These are phyloP conservation scores for Akanthomyces dipterigenus DNA, from an alignment of 2,329 filamentous ascomycete genomes.

Conservation along the genomic window DNA sequence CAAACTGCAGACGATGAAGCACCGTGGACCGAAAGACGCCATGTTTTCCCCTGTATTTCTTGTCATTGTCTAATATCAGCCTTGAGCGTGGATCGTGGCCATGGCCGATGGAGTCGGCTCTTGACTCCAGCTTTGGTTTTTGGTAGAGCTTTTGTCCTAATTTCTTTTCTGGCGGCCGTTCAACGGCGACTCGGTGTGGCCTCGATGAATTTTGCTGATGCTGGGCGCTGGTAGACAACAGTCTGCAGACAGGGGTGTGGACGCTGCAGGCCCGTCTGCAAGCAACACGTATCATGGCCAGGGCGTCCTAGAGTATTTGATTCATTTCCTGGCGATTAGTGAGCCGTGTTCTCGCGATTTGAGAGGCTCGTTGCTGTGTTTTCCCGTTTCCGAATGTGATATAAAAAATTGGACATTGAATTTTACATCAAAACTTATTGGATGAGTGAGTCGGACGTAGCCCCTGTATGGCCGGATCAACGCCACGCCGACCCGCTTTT, in stretches of 20 bases:
- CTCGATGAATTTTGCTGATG: background rate
- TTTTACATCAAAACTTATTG: background rate
- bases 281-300: constrained; percentile 6
- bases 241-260: background rate
- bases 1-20: constrained; percentile 28
- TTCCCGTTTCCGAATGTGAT: background rate
- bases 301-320: background rate
- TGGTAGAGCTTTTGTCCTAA: background rate
- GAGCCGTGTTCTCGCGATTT: background rate
- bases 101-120: constrained; percentile 21
- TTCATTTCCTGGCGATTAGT: background rate
- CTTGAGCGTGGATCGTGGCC: constrained; percentile 29
- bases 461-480: background rate
- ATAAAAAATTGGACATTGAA: background rate
- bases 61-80: constrained; percentile 20
- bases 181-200: background rate
- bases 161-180: background rate
- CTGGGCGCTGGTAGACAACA: background rate
- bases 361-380: background rate
- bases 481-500: constrained; percentile 3
- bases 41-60: constrained; percentile 23
- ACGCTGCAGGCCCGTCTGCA: constrained; percentile 1
- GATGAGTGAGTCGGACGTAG: background rate
- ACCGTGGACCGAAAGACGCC: constrained; percentile 28
- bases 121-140: background rate